A percentile compares a stretch with the other conserved stretches of the same genome.
phyloP scores from a whole-genome alignment of 495 filamentous ascomycete species.

The Lepidopterella palustris region DNA sequence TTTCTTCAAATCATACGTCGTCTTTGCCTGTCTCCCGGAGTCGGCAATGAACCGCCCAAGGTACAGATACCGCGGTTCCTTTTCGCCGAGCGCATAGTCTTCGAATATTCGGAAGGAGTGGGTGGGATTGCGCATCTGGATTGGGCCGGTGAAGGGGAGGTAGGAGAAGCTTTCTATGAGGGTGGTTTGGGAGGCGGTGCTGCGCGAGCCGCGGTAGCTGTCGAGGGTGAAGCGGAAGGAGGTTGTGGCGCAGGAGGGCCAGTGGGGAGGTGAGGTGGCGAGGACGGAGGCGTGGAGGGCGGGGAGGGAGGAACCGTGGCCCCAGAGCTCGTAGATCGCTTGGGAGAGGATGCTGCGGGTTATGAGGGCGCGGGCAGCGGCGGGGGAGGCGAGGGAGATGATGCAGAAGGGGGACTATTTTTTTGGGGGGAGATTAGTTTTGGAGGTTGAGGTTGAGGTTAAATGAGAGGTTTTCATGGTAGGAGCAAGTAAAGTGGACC shows the following conservation, averaged over 20 bases:
- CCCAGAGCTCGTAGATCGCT: conserved; percentile 87
- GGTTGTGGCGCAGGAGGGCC: conserved; percentile 52
- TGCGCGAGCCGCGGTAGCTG: conserved; percentile 63
- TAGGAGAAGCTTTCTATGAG: conserved; percentile 81
- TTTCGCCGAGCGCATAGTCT: conserved; percentile 54
- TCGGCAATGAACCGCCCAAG: conserved; percentile 62
- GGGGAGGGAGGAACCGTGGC: conserved; percentile 57
- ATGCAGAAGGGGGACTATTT: conserved; percentile 81
- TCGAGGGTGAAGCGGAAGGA: conserved; percentile 83
- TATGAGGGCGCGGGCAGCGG: conserved; percentile 59
- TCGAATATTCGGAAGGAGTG: conserved; percentile 74
- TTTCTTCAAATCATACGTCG: conserved; percentile 85
- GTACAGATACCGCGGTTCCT: conserved; percentile 56
- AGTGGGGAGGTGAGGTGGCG: conserved; percentile 51
- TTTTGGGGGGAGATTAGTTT: conserved; percentile 22
- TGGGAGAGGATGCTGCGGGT: conserved; percentile 71
- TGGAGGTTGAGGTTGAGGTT: conserved; percentile 1
- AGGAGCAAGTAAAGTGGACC: background rate
- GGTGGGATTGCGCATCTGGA: conserved; percentile 64
- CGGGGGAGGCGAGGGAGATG: conserved; percentile 58
- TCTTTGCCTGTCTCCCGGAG: conserved; percentile 58
- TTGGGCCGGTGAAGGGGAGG: conserved; percentile 66
- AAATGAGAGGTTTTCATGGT: background rate
- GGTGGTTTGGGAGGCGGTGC: conserved; percentile 48
- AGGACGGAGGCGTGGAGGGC: conserved; percentile 61